Evolutionary conservation across 2,329 filamentous ascomycete genomes (phyloP), one percentile per base, ranked within the genome.

Genomic region (Aureobasidium namibiae): DNA sequence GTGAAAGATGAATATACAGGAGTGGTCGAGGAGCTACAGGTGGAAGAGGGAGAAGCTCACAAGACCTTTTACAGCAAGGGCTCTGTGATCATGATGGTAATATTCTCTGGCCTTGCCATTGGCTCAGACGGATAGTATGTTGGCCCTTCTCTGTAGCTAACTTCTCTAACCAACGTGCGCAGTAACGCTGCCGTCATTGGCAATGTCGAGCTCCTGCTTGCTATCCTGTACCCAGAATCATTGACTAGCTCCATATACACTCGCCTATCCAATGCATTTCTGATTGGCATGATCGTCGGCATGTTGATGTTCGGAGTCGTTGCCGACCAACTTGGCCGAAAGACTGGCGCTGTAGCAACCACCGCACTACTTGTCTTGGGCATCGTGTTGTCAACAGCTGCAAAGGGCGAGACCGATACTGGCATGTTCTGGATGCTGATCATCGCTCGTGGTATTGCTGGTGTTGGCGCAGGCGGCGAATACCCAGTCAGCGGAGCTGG

Each of bases 401-500:
- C 70, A 0, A 33, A 44, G 3, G 52, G 52, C 14, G 63, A 63
- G 33, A 69, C 68, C 3, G 65, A 60, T 10, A 66, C 62, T 34
- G 69, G 72, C 10, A 65, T 74, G 59, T 70, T 75, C 61, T 75
- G 73, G 73, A 75, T 75, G 73, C 66, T 78, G 50, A 73, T 75
- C 14, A 66, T 79, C 36, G 70, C 73, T 11, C 67, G 76, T 52
- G 76, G 76, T 3, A 71, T 78, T 48, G 75, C 75, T 39, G 76
- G 76, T 8, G 71, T 77, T 45, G 75, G 74, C 8, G 73, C 74
- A 21, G 74, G 74, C 24, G 71, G 70, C 13, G 80, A 83, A 63
- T 83, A 83, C 64, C 80, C 80, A 2, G 79, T 80, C 3, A 78
- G 75, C 2, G 71, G 68, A 49, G 69, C 71, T 11, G 78, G 78